Conservation (phyloP, 768 basidiomycete genomes). For the Boletus rubescentipes region DNA sequence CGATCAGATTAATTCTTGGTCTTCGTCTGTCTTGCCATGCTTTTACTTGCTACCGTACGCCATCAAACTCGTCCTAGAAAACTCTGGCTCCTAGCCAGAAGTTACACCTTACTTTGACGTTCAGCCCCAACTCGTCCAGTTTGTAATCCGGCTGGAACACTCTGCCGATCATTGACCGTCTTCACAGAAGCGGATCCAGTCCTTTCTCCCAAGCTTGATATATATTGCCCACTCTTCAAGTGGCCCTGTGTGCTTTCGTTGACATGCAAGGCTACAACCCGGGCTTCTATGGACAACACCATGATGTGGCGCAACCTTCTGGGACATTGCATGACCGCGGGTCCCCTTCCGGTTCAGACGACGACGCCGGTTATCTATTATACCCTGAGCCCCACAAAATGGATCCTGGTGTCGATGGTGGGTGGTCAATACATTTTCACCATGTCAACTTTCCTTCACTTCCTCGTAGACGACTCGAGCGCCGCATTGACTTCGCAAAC, state of each 20-base stretch:
- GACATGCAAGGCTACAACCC: constrained; percentile 32
- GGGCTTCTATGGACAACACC: constrained; percentile 22
- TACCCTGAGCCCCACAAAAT: constrained; percentile 39
- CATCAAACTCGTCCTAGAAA: constrained; percentile 29
- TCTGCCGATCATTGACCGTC: constrained; percentile 31
- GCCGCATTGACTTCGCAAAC: constrained; percentile 69
- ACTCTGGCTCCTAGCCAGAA: constrained; percentile 19
- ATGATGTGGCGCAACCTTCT: constrained; percentile 27
- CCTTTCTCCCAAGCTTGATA: constrained; percentile 10
- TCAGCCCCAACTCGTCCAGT: constrained; percentile 22
- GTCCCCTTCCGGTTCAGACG: constrained; percentile 59
- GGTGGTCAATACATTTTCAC: constrained; percentile 10
- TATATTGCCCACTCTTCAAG: not conserved
- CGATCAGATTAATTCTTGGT: constrained; percentile 35
- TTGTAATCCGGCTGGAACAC: constrained; percentile 26
- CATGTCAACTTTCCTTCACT: constrained; percentile 15
- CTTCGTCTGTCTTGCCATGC: constrained; percentile 33
- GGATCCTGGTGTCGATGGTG: constrained; percentile 50
- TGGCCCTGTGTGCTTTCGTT: constrained; percentile 9
- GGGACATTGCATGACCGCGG: constrained; percentile 41
- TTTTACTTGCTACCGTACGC: constrained; percentile 30
- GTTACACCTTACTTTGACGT: constrained; percentile 16
- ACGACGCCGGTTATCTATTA: constrained; percentile 38
- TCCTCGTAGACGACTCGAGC: constrained; percentile 38
- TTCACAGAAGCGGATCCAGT: constrained; percentile 12